phyloP scores from a whole-genome alignment of 192 early-diverging fungal species.

The Bifiguratus adelaidae region DNA sequence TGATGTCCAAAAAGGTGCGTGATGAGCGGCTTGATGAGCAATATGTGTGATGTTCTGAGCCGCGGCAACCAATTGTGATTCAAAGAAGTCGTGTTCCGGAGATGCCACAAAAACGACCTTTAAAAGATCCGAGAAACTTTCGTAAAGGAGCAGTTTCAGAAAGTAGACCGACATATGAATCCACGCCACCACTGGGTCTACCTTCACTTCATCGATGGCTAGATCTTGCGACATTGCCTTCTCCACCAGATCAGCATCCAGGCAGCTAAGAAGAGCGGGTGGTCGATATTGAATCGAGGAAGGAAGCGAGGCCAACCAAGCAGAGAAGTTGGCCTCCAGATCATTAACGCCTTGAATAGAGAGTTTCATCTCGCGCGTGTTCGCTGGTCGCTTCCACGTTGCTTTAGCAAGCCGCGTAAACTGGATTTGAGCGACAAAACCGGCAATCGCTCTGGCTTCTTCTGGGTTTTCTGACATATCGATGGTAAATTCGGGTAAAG shows the following conservation, averaged over 20 bases:
- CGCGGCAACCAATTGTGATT: not conserved
- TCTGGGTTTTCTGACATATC: not conserved
- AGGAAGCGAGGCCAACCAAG: not conserved
- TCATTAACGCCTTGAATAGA: not conserved
- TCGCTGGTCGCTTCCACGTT: too few species aligned
- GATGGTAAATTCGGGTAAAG: not conserved
- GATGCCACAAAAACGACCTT: too few species aligned
- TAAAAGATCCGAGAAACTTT: not conserved
- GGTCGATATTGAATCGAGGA: not conserved
- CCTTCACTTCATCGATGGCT: too few species aligned
- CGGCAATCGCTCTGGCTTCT: not conserved
- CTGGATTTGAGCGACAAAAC: not conserved
- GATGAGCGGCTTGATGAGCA: not conserved
- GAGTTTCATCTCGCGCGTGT: too few species aligned
- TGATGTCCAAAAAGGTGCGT: not conserved
- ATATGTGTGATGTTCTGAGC: not conserved
- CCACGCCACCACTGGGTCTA: too few species aligned
- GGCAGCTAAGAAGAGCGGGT: too few species aligned
- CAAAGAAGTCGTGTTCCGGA: not conserved
- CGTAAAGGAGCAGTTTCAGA: not conserved
- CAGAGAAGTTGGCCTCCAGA: not conserved
- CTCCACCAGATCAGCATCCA: too few species aligned
- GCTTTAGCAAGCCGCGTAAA: not conserved
- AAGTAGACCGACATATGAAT: not conserved
- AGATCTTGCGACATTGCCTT: not conserved